phyloP scores from a whole-genome alignment of 23 red algal genomes.

The Agarophyton chilense region DNA sequence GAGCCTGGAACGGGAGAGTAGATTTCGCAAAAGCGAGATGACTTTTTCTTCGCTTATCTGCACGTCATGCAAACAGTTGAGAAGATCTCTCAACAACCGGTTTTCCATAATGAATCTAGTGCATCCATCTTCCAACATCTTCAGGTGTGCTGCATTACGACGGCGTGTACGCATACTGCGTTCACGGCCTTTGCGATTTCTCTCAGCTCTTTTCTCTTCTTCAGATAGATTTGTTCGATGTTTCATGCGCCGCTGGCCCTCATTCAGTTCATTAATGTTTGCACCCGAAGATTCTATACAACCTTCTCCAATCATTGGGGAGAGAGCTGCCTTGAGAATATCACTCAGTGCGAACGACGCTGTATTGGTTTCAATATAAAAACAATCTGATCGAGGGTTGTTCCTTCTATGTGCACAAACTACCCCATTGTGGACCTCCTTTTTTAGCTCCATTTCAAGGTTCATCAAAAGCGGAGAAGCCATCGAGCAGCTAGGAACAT shows the following conservation, averaged over 20 bases:
- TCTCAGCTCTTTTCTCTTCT: conserved; percentile 36
- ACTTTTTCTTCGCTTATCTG: background rate
- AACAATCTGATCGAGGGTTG: background rate
- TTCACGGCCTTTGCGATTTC: conserved; percentile 50
- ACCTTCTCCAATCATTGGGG: background rate
- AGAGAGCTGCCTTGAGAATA: conserved; percentile 13
- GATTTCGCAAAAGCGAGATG: background rate
- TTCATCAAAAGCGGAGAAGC: background rate
- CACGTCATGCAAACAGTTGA: background rate
- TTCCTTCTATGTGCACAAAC: background rate
- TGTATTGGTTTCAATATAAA: background rate
- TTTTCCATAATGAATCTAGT: conserved; percentile 35
- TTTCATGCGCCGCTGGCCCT: background rate
- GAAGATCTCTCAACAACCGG: conserved; percentile 24
- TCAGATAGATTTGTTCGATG: background rate
- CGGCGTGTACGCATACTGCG: conserved; percentile 57
- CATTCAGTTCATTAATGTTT: background rate
- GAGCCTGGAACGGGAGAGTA: background rate
- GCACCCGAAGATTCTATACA: background rate
- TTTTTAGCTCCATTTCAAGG: background rate
- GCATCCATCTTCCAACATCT: conserved; percentile 14
- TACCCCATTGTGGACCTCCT: background rate
- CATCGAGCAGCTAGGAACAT: background rate
- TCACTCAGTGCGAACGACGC: background rate
- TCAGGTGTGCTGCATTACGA: conserved; percentile 37